Evolutionary conservation across 768 basidiomycete genomes (phyloP), one percentile per base, ranked within the genome.

Genomic region (Pulveroboletus sp.): DNA sequence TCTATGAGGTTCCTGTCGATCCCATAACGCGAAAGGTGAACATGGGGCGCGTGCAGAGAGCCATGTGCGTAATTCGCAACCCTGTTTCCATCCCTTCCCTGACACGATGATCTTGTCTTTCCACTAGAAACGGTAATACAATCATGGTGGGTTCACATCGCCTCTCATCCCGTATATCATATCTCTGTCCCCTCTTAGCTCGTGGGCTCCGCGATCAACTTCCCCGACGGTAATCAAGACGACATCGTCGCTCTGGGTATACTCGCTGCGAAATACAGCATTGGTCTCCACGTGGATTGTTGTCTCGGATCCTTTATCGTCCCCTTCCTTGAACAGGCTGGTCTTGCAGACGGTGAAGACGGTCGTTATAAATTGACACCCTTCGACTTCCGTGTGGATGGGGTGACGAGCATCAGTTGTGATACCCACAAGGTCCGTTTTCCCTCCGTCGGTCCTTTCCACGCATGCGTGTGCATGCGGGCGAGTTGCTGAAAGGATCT

Each of bases 241-340:
- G 82, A 93, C 50, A 95, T 99, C 46, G 73, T 81, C 14, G 82
- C 76, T 0, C 82, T 99, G 3, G 86, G 82, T 15, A 73, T 73
- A 35, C 75, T 99, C 14, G 94, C 95, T 0, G 68, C 77, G 49
- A 75, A 72, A 56, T 69, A 93, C 64, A 85, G 86, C 15, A 75
- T 94, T 48, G 93, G 93, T 7, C 69, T 97, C 24, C 95, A 96
- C 64, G 93, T 97, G 51, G 94, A 96, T 59, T 94, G 93, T 65
- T 97, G 94, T 66, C 75, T 97, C 9, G 94, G 93, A 3, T 88
- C 86, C 43, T 96, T 98, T 70, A 86, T 97, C 56, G 79, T 97
- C 52, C 93, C 95, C 0, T 99, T 90, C 77, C 76, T 99, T 42
- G 88, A 92, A 60, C 71, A 80, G 54, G 80, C 86, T 12, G 89